Evolutionary conservation across 441 rosid genomes (phyloP).

Genomic region (Omphalea diandra): DNA sequence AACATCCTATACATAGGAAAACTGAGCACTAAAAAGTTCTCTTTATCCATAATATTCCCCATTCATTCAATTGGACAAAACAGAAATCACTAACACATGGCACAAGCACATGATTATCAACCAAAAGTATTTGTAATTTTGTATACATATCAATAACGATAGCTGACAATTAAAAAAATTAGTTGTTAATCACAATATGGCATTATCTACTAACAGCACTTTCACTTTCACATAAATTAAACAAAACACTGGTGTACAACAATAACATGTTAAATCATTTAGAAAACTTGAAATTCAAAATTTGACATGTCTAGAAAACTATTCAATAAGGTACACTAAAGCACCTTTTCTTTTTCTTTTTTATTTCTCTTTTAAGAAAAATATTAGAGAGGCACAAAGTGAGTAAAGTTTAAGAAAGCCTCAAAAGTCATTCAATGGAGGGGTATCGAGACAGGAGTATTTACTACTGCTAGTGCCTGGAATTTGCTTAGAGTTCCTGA

Average conservation of each 20-base stretch:
- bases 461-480: too few relatives aligned
- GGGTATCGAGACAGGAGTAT: too few relatives aligned
- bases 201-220: neutral
- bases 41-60: neutral
- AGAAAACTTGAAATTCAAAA: neutral
- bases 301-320: too few relatives aligned
- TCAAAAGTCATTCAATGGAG: too few relatives aligned
- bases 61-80: neutral
- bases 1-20: neutral
- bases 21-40: neutral
- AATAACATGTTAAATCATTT: neutral
- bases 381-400: too few relatives aligned
- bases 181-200: neutral
- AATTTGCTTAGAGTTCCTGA: too few relatives aligned
- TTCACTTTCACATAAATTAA: neutral
- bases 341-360: too few relatives aligned
- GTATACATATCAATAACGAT: neutral
- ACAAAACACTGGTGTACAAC: too few relatives aligned
- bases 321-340: neutral
- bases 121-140: neutral
- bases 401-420: too few relatives aligned
- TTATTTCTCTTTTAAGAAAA: too few relatives aligned
- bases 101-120: neutral
- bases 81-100: neutral
- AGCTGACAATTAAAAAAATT: neutral